phyloP scores from a whole-genome alignment of 2,329 filamentous ascomycete species.

The Harringtonia lauricola region DNA sequence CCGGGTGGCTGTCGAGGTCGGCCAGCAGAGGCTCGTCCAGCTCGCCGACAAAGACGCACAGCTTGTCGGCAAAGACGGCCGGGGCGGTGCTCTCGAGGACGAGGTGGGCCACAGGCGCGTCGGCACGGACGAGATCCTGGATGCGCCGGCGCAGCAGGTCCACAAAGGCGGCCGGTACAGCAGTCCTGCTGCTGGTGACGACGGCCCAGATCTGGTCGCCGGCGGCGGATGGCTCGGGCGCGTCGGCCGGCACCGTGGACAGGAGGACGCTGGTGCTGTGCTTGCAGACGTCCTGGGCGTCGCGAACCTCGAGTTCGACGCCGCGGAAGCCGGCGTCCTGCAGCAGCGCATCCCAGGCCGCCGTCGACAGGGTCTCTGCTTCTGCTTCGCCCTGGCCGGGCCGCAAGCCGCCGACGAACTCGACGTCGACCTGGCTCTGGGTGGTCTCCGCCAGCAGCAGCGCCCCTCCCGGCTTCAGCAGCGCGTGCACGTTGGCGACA shows the following conservation, averaged over 20 bases:
- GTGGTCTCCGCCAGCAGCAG: conserved; percentile 13
- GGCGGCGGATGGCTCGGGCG: too few species aligned
- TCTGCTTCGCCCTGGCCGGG: background rate
- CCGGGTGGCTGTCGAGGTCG: background rate
- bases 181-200: background rate
- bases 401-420: background rate
- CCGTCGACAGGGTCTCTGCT: background rate
- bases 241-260: background rate
- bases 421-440: background rate
- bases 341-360: background rate
- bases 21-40: background rate
- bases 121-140: background rate
- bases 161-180: background rate
- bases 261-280: background rate
- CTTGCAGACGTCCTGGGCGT: too few species aligned
- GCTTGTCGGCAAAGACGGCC: background rate
- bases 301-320: conserved; percentile 9
- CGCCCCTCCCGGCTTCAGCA: conserved; percentile 23
- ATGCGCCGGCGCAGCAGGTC: background rate
- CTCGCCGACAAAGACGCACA: background rate
- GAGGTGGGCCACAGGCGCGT: background rate
- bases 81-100: background rate
- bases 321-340: conserved; percentile 10
- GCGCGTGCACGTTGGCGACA: conserved; percentile 5
- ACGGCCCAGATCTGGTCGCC: too few species aligned